These are phyloP conservation scores for Vigna trinervia DNA, from an alignment of 306 rosid genomes.

Conservation along the genomic window DNA sequence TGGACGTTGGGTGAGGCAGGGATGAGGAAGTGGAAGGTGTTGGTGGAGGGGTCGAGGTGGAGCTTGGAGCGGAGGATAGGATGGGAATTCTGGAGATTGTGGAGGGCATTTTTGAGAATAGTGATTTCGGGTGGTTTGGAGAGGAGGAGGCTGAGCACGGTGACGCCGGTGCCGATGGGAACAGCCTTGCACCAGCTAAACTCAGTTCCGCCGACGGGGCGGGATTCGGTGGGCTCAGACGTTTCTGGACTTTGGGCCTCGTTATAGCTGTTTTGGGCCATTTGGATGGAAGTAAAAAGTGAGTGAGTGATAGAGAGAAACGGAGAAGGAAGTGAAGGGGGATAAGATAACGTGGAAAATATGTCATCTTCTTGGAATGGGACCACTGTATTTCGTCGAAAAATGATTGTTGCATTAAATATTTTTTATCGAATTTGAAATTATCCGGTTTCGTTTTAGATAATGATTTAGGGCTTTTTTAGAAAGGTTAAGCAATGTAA, in stretches of 20 bases:
- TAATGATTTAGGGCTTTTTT: too few relatives aligned
- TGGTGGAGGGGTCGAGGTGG: constrained; percentile 52
- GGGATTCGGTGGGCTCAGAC: constrained; percentile 26
- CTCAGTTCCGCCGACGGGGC: constrained; percentile 89
- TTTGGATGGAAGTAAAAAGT: background rate
- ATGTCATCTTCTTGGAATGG: background rate
- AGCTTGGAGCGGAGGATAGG: constrained; percentile 86
- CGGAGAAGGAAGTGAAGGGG: background rate
- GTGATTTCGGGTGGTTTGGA: constrained; percentile 66
- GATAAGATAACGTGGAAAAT: background rate
- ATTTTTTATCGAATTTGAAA: too few relatives aligned
- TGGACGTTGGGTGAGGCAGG: constrained; percentile 55
- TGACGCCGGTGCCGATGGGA: constrained; percentile 82
- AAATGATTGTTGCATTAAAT: too few relatives aligned
- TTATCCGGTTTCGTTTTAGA: too few relatives aligned
- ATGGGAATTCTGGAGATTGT: constrained; percentile 66
- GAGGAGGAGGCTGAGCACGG: constrained; percentile 77
- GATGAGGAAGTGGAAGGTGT: constrained; percentile 57
- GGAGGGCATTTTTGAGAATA: constrained; percentile 69
- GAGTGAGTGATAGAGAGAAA: background rate
- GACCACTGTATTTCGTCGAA: background rate
- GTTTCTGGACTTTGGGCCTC: constrained; percentile 22
- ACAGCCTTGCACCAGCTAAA: constrained; percentile 93
- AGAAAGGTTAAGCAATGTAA: too few relatives aligned
- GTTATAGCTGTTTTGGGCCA: constrained; percentile 48